Evolutionary conservation across 2,329 filamentous ascomycete species (phyloP).

Genomic region (Sarocladiaceae sp.): DNA sequence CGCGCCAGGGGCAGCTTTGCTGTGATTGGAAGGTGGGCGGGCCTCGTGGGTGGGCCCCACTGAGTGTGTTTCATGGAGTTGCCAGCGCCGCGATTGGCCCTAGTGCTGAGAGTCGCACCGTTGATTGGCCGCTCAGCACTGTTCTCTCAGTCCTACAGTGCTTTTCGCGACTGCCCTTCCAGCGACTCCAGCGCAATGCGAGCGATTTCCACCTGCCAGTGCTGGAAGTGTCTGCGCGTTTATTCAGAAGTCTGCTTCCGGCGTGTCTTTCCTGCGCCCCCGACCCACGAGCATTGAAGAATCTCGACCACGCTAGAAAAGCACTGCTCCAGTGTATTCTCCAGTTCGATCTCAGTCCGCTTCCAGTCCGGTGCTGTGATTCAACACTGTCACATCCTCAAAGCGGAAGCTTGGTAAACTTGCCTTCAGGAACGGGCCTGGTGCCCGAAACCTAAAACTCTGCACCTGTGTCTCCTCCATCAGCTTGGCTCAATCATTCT

Average conservation of each 20-base stretch:
- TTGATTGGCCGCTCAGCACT: background rate
- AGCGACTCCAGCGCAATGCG: background rate
- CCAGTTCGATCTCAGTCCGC: background rate
- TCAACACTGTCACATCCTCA: background rate
- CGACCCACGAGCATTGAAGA: background rate
- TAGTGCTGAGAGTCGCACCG: too few species aligned
- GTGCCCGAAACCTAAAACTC: slow-evolving; percentile 6
- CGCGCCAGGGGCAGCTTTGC: slow-evolving; percentile 3
- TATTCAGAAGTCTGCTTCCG: background rate
- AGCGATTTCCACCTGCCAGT: background rate
- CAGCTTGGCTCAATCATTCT: background rate
- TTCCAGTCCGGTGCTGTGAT: background rate
- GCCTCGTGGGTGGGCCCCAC: background rate
- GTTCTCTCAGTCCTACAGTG: background rate
- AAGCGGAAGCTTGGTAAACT: background rate
- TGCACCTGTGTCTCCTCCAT: background rate
- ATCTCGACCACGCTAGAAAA: slow-evolving; percentile 6
- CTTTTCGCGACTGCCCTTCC: background rate
- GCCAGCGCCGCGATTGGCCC: background rate
- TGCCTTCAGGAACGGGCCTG: background rate
- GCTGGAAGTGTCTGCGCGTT: background rate
- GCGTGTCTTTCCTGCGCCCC: background rate
- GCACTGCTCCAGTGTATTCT: background rate
- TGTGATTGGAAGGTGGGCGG: background rate
- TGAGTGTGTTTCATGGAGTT: slow-evolving; percentile 1